Evolutionary conservation across 2,329 filamentous ascomycete genomes (phyloP).

Genomic region (Talaromyces sp.): DNA sequence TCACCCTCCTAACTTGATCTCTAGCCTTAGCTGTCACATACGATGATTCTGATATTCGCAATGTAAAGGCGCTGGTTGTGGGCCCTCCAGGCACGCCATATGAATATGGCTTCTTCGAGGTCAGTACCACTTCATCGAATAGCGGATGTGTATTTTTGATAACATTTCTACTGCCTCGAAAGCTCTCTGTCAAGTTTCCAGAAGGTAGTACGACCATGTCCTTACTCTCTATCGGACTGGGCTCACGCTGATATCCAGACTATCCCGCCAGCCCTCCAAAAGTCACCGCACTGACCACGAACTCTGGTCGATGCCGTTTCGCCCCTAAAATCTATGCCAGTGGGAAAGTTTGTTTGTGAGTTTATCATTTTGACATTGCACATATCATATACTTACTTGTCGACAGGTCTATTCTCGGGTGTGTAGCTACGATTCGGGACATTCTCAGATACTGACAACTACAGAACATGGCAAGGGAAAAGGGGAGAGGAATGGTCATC

Average conservation of each 20-base stretch:
- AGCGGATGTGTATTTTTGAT: background rate
- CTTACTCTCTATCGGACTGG: background rate
- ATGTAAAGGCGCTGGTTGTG: constrained; percentile 82
- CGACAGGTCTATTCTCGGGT: constrained; percentile 78
- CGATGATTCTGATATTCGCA: constrained; percentile 81
- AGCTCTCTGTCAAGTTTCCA: constrained; percentile 76
- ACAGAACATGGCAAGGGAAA: constrained; percentile 87
- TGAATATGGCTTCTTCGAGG: constrained; percentile 96
- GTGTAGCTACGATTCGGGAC: constrained; percentile 29
- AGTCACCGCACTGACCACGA: constrained; percentile 75
- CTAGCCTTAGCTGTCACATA: constrained; percentile 82
- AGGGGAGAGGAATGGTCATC: constrained; percentile 93
- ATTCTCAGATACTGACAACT: constrained; percentile 20
- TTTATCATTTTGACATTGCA: constrained; percentile 22
- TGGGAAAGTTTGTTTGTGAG: constrained; percentile 89
- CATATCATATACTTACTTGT: background rate
- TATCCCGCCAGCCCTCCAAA: constrained; percentile 68
- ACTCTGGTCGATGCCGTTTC: constrained; percentile 82
- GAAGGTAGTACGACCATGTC: constrained; percentile 59
- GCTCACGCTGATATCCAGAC: constrained; percentile 45
- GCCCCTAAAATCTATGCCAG: constrained; percentile 94
- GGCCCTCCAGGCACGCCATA: constrained; percentile 94
- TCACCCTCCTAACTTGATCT: background rate
- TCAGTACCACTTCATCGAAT: constrained; percentile 34
- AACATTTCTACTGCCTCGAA: background rate